These are phyloP conservation scores for Geosmithia flava DNA, from an alignment of 2,329 filamentous ascomycete species.

Conservation along the genomic window DNA sequence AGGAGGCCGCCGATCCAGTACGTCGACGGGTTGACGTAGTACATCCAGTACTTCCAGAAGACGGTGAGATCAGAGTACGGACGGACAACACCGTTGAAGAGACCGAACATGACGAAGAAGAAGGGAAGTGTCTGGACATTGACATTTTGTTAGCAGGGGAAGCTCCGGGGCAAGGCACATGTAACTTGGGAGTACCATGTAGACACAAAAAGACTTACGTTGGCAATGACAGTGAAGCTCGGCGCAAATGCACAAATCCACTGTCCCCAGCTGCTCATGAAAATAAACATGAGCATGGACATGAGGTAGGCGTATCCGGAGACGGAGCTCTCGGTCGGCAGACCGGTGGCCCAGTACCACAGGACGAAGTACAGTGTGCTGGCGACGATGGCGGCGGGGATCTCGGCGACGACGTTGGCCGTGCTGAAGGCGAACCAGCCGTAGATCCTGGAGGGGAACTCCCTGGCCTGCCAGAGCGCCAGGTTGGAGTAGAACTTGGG, in stretches of 20 bases:
- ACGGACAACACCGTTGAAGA: constrained; percentile 69
- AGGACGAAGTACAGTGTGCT: constrained; percentile 57
- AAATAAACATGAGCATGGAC: constrained; percentile 66
- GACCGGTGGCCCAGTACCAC: constrained; percentile 67
- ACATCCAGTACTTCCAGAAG: constrained; percentile 65
- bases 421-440: constrained; percentile 67
- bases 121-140: constrained; percentile 49
- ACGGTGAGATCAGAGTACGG: constrained; percentile 52
- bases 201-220: constrained; percentile 24
- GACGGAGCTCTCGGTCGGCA: constrained; percentile 50
- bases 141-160: no score
- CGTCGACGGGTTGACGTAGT: constrained; percentile 55
- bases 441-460: constrained; percentile 64
- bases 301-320: constrained; percentile 71
- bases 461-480: constrained; percentile 59
- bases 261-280: constrained; percentile 65
- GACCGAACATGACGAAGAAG: constrained; percentile 65
- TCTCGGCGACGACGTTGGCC: constrained; percentile 59
- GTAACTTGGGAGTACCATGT: no score
- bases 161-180: no score
- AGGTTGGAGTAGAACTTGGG: constrained; percentile 70
- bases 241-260: constrained; percentile 79
- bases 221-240: constrained; percentile 65
- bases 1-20: constrained; percentile 64
- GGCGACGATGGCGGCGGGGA: constrained; percentile 55